Evolutionary conservation across 345 rosid species (phyloP).

Genomic region (Hibiscus syriacus): DNA sequence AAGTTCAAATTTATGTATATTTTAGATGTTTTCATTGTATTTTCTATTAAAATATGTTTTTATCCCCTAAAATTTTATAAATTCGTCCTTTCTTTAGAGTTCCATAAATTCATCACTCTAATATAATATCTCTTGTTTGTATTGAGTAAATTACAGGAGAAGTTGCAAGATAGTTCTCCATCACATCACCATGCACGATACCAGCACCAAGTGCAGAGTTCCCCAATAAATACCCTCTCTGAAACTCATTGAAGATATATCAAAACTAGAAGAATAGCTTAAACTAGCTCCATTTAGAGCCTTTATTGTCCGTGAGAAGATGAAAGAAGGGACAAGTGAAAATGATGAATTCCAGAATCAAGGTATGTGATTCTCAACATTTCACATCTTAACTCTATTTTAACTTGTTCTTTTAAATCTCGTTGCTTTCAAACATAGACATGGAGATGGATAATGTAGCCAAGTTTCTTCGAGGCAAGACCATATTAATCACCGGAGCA

Average conservation of each 20-base stretch:
- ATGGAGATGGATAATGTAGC: background rate
- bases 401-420: background rate
- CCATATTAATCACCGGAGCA: constrained; percentile 42
- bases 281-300: background rate
- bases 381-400: background rate
- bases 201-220: background rate
- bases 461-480: constrained; percentile 39
- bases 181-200: too few species aligned
- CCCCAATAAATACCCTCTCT: background rate
- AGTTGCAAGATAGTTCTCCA: too few species aligned
- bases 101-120: too few species aligned
- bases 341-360: background rate
- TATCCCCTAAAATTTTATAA: too few species aligned
- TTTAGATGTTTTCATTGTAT: too few species aligned
- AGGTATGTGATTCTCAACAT: background rate
- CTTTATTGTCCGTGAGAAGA: background rate
- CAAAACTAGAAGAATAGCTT: background rate
- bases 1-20: too few species aligned
- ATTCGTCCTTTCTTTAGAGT: too few species aligned
- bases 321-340: background rate
- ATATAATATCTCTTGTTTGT: too few species aligned
- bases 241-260: background rate
- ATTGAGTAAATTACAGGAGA: too few species aligned
- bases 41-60: too few species aligned
- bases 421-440: background rate